Conservation (phyloP, 306 rosid species). For the Sindora glabra region DNA sequence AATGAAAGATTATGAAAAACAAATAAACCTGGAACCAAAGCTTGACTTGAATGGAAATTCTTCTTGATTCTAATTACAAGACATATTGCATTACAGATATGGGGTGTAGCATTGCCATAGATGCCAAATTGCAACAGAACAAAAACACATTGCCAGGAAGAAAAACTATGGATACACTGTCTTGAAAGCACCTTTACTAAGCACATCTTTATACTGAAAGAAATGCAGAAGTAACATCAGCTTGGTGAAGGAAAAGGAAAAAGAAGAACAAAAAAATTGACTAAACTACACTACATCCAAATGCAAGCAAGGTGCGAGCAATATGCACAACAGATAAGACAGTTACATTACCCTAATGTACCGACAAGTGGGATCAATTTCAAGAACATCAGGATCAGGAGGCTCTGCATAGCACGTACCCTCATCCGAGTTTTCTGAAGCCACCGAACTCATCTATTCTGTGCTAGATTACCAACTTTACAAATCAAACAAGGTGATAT, state of each 20-base stretch:
- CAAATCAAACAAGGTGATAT: background rate
- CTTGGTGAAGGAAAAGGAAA: background rate
- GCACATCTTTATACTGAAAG: conserved; percentile 33
- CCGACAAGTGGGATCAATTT: conserved; percentile 45
- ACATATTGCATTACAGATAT: background rate
- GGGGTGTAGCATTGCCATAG: background rate
- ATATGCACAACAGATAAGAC: background rate
- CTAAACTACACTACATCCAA: background rate
- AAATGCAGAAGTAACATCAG: conserved; percentile 10
- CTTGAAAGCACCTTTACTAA: conserved; percentile 45
- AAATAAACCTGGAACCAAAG: background rate
- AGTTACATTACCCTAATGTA: conserved; percentile 38
- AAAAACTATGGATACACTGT: conserved; percentile 30
- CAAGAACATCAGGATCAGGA: conserved; percentile 50
- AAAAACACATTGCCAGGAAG: background rate
- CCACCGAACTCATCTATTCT: conserved; percentile 18
- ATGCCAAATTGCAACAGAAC: background rate
- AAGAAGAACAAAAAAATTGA: background rate
- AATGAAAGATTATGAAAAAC: conserved; percentile 16
- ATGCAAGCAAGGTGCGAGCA: background rate
- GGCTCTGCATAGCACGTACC: conserved; percentile 23
- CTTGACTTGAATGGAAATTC: background rate
- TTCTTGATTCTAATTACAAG: background rate
- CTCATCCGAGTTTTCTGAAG: conserved; percentile 22
- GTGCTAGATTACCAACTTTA: conserved; percentile 4